Evolutionary conservation across 305 asterid species (phyloP), one percentile per base, ranked within the genome.

Genomic region (Ajuga reptans): DNA sequence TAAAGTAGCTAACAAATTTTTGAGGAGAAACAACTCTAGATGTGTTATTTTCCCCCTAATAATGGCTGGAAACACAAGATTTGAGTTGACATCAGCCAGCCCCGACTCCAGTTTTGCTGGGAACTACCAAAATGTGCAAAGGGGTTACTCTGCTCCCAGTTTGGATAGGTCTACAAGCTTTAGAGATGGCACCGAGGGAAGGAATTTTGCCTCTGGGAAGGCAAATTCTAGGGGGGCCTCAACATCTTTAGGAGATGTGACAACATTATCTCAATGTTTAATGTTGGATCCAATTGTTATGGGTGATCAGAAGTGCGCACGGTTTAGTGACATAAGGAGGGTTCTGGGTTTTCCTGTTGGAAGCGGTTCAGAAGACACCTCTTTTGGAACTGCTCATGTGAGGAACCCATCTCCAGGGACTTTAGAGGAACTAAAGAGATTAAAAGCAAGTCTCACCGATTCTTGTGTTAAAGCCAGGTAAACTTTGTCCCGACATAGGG

Each of bases 81-180:
- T 81, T 63, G 96, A 89, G 67, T 72, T 80, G 78, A 73, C 82
- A 16, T 85, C 97, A 17, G 79, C 86, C 72, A 86, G 93, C 77
- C 83, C 89, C 2, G 98, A 87, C 66, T 75, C 86, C 16, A 72
- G 86, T 69, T 82, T 82, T 84, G 63, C 80, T 47, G 92, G 96
- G 66, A 88, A 76, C 77, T 86, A 82, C 78, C 79, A 80, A 57
- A 84, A 76, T 77, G 88, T 84, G 78, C 95, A 80, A 76, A 89
- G 95, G 56, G 79, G 79, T 64, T 86, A 78, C 75, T 75, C 88
- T 60, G 84, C 84, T 72, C 79, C 89, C 69, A 56, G 71, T 37
- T 79, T 87, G 83, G 98, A 86, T 66, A 82, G 90, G 82, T 81
- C 92, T 63, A 77, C 88, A 69, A 91, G 95, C 82, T 89, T 89